These are phyloP conservation scores for Coniferiporia weirii DNA, from an alignment of 1,284 basidiomycete species.

Conservation along the genomic window DNA sequence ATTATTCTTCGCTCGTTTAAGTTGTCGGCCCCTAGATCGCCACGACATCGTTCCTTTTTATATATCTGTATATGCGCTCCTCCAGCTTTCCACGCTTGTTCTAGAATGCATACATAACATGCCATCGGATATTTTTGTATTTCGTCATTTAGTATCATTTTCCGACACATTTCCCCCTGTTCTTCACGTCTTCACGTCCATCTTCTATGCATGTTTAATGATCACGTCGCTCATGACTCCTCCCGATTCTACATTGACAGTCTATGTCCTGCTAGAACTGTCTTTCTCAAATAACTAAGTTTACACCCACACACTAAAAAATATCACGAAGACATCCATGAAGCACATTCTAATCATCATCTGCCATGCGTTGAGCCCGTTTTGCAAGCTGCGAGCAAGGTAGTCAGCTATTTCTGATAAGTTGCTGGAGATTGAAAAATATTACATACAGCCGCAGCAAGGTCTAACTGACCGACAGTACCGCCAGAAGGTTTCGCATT, in stretches of 20 bases:
- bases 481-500: slow-evolving; percentile 34
- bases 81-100: background rate
- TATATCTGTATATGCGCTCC: background rate
- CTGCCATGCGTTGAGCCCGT: slow-evolving; percentile 59
- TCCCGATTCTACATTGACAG: background rate
- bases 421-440: slow-evolving; percentile 1
- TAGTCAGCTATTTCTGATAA: slow-evolving; percentile 18
- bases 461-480: slow-evolving; percentile 66
- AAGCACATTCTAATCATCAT: slow-evolving; percentile 31
- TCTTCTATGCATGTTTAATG: background rate
- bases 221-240: background rate
- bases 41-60: background rate
- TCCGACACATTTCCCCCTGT: background rate
- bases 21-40: background rate
- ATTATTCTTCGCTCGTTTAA: background rate
- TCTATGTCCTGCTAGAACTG: background rate
- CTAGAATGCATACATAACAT: slow-evolving; percentile 3
- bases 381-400: slow-evolving; percentile 51
- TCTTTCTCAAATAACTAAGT: background rate
- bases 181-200: background rate
- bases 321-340: no score
- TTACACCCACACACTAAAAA: background rate
- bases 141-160: background rate
- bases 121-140: background rate
- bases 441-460: slow-evolving; percentile 69